phyloP scores from a whole-genome alignment of 495 filamentous ascomycete genomes.

The Annulohypoxylon maeteangense region DNA sequence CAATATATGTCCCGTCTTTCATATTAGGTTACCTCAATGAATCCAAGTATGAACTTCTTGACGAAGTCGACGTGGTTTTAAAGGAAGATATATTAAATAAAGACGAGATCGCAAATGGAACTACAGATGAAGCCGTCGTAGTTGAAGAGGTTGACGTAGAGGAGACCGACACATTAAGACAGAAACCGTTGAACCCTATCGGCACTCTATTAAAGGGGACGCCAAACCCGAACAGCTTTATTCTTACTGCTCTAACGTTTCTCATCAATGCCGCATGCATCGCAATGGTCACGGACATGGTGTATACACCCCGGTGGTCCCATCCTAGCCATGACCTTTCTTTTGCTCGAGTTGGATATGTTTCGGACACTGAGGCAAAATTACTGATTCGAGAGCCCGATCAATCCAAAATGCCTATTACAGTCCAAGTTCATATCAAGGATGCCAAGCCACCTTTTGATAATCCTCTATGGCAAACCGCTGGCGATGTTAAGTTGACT shows the following conservation, averaged over 20 bases:
- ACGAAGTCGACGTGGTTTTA: slow-evolving; percentile 69
- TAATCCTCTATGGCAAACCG: slow-evolving; percentile 70
- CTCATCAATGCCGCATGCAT: slow-evolving; percentile 75
- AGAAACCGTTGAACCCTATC: slow-evolving; percentile 57
- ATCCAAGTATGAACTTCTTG: slow-evolving; percentile 68
- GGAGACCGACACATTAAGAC: slow-evolving; percentile 59
- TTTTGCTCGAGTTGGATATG: slow-evolving; percentile 85
- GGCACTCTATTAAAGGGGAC: slow-evolving; percentile 79
- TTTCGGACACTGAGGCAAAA: slow-evolving; percentile 82
- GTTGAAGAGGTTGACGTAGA: slow-evolving; percentile 61
- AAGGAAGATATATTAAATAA: slow-evolving; percentile 60
- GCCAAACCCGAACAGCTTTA: slow-evolving; percentile 70
- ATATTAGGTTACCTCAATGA: slow-evolving; percentile 66
- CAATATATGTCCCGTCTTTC: slow-evolving; percentile 77
- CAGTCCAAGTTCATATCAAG: slow-evolving; percentile 66
- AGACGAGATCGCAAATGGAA: slow-evolving; percentile 43
- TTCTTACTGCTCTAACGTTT: slow-evolving; percentile 70
- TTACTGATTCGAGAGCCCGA: slow-evolving; percentile 88
- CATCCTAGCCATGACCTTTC: slow-evolving; percentile 79
- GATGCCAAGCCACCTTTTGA: slow-evolving; percentile 58
- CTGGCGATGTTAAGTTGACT: slow-evolving; percentile 70
- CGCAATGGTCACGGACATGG: slow-evolving; percentile 74
- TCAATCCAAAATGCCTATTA: slow-evolving; percentile 75
- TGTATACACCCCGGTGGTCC: slow-evolving; percentile 73
- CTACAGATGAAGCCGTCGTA: slow-evolving; percentile 49